Evolutionary conservation across 1,284 basidiomycete species (phyloP).

Genomic region (Fomitopsis palustris): DNA sequence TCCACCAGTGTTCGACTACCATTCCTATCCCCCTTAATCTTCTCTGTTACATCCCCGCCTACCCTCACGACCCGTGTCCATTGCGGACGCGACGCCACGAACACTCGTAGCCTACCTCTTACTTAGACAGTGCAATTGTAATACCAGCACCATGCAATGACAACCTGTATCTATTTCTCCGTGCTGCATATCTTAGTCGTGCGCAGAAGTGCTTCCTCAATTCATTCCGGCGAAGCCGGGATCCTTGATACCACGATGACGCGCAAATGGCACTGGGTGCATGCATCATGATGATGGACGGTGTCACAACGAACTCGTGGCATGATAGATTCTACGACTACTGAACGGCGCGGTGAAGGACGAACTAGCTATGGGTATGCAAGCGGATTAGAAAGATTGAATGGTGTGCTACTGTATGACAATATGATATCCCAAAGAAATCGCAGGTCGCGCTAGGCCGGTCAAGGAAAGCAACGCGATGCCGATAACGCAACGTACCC

Average conservation of each 20-base stretch:
- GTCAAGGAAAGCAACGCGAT: neutral
- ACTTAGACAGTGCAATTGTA: slow-evolving; percentile 3
- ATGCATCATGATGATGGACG: neutral
- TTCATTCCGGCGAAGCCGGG: neutral
- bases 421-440: neutral
- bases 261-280: too few species aligned
- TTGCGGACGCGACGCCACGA: neutral
- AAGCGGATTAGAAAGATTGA: neutral
- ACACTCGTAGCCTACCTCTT: neutral
- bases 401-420: neutral
- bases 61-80: neutral
- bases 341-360: neutral
- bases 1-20: neutral
- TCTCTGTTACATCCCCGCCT: neutral
- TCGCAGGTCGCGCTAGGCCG: too few species aligned
- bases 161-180: neutral
- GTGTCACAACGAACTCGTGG: too few species aligned
- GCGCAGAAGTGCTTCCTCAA: neutral
- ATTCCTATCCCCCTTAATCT: neutral
- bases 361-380: neutral
- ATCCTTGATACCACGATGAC: too few species aligned
- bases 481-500: neutral
- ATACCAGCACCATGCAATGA: slow-evolving; percentile 1
- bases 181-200: neutral
- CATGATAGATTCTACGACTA: neutral